phyloP scores from a whole-genome alignment of 495 filamentous ascomycete genomes.

The Astrocystis sublimbata region DNA sequence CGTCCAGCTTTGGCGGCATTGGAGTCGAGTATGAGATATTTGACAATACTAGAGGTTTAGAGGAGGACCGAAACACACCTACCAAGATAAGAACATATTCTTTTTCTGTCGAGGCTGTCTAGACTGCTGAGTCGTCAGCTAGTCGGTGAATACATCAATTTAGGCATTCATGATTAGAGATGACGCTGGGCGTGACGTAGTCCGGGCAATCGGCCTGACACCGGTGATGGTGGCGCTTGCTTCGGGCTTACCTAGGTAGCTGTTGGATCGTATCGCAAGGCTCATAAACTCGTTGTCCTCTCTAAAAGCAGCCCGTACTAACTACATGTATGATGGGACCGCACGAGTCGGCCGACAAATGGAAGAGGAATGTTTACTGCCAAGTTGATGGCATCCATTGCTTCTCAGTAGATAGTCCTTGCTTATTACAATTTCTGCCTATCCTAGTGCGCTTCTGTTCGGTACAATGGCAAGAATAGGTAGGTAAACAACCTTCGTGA shows the following conservation, averaged over 20 bases:
- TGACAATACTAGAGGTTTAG: background rate
- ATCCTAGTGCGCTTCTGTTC: background rate
- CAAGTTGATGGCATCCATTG: no score
- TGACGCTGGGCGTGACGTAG: slow-evolving; percentile 12
- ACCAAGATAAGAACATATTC: no score
- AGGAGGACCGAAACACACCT: no score
- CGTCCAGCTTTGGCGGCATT: background rate
- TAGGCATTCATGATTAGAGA: no score
- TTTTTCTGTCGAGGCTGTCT: no score
- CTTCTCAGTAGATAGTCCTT: no score
- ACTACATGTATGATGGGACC: background rate
- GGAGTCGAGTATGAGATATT: background rate
- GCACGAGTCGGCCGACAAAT: no score
- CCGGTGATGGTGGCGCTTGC: background rate
- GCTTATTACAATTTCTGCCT: no score
- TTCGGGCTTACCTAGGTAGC: slow-evolving; percentile 2
- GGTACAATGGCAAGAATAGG: slow-evolving; percentile 10
- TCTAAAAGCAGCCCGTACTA: background rate
- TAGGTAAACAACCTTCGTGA: background rate
- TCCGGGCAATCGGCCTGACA: background rate
- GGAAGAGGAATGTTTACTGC: no score
- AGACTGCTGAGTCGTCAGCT: no score
- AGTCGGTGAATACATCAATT: no score
- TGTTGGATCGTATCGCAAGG: background rate
- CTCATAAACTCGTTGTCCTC: background rate